Evolutionary conservation across 176 grass and related monocot species (phyloP), one percentile per base, ranked within the genome.

Genomic region (Sorghum bicolor): DNA sequence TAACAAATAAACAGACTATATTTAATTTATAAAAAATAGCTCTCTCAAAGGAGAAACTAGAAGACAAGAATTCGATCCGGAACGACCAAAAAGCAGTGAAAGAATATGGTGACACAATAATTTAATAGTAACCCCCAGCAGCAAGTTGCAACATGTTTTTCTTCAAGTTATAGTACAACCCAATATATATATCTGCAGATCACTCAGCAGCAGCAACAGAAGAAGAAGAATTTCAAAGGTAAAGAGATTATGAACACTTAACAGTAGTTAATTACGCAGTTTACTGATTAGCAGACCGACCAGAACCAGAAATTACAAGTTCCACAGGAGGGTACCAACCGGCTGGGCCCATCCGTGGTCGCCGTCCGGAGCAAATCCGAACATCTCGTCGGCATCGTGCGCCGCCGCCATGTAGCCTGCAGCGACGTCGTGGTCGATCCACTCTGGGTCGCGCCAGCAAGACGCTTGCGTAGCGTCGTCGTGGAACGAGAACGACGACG

Each of bases 271-370:
- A 75, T 64, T 64, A 61, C 37, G 15, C 66, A 57, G 13, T 26
- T 52, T 10, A 43, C 19, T 75, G n/a, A 81, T 81, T 43, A 74
- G 25, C 11, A 67, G 19, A 75, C 1, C 44, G 17, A 11, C 16
- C 22, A 57, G 53, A 25, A 25, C 8, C 55, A 29, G 53, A 14
- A 6, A 52, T 88, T 67, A 93, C 82, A 90, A 72, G 85, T 94
- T 84, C 89, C 89, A 88, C 6, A 86, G 81, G 13, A 94, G 41
- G 75, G 83, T 55, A 52, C 78, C 89, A 67, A 86, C 79, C 50
- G 85, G 72, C 58, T 72, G 75, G 9, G 31, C 64, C 83, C 89
- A 94, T 33, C 78, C 48, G 17, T 88, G 61, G 47, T 79, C 82
- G 70, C 47, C 69, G 82, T 80, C 82, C 6, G 17, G 80, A 30